Percentiles rank a stretch among this genome's conserved stretches.
Conservation (phyloP, 768 basidiomycete species). For the Suillus decipiens region DNA sequence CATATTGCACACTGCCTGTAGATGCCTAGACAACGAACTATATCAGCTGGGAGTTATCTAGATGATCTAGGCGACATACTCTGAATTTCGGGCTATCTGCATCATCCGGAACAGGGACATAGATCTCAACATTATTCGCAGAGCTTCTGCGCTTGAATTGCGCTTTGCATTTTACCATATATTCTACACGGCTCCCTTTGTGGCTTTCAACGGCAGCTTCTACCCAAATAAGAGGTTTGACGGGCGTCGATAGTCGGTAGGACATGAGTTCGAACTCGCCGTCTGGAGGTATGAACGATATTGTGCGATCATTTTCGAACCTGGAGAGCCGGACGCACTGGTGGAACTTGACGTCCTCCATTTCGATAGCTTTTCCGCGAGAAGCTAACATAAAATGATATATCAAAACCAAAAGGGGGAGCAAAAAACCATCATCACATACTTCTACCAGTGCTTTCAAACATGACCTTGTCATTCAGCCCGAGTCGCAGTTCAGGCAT, state of each 20-base stretch:
- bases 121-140: conserved; percentile 98
- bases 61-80: conserved; percentile 44
- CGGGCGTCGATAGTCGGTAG: conserved; percentile 93
- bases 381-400: conserved; percentile 52
- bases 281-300: conserved; percentile 98
- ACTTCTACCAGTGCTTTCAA: conserved; percentile 96
- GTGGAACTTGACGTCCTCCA: conserved; percentile 99
- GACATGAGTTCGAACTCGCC: conserved; percentile 99
- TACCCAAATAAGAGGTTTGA: conserved; percentile 93
- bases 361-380: conserved; percentile 96
- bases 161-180: conserved; percentile 93
- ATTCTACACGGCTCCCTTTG: conserved; percentile 90
- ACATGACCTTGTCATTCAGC: conserved; percentile 99
- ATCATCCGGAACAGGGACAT: conserved; percentile 98
- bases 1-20: conserved; percentile 94
- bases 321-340: conserved; percentile 97
- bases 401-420: not conserved
- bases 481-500: conserved; percentile 98
- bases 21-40: conserved; percentile 62
- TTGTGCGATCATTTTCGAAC: conserved; percentile 98
- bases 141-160: conserved; percentile 97
- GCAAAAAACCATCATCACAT: conserved; percentile 32
- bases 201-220: conserved; percentile 97
- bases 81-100: conserved; percentile 97
- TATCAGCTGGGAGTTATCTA: not conserved